Base-by-base conservation (phyloP, 768 basidiomycete genomes). In the Kwoniella sp. region DNA sequence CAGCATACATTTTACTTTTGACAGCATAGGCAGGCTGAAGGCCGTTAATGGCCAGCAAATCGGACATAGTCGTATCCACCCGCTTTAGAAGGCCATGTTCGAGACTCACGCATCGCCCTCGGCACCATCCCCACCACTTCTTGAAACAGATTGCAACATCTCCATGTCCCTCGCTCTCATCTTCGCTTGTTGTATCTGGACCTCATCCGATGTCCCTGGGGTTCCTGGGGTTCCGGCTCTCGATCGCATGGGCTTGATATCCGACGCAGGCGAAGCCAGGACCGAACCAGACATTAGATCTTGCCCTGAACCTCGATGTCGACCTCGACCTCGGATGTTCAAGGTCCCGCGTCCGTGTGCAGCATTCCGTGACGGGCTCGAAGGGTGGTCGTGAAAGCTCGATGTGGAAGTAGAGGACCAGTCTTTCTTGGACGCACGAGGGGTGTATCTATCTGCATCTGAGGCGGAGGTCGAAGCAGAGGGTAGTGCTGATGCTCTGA, bases 91-190 rank as follows among this genome's bases (percentile, higher is more conserved):
- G n/a, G n/a, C n/a, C n/a, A n/a, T n/a, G n/a, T n/a, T n/a, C n/a
- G n/a, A n/a, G n/a, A 75, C 79, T 54, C 61, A 80, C 79, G 73
- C 74, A 76, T 80, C 79, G 48, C 77, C 76, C 60, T 78, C 74
- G 15, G 73, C 74, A 1, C 77, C 79, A 58, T 73, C 69, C 0
- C 79, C 79, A n/a, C 79, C 79, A 53, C 71, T 73, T 22, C 79
- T 66, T 26, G 73, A 75, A 7, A 80, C 77, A 58, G 66, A 71
- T 38, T 76, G 77, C 22, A 80, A 65, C 57, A 78, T 31, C 61
- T 79, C 79, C 74, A 80, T 77, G 53, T 73, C 73, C 38, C 66
- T 62, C 9, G 55, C 45, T 20, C 25, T 61, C 54, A 4, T n/a
- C 54, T 26, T 30, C 55, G 41, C 26, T 45, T 20, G 13, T 31